phyloP scores from a whole-genome alignment of 2,329 filamentous ascomycete genomes.

The Alternaria sp. region DNA sequence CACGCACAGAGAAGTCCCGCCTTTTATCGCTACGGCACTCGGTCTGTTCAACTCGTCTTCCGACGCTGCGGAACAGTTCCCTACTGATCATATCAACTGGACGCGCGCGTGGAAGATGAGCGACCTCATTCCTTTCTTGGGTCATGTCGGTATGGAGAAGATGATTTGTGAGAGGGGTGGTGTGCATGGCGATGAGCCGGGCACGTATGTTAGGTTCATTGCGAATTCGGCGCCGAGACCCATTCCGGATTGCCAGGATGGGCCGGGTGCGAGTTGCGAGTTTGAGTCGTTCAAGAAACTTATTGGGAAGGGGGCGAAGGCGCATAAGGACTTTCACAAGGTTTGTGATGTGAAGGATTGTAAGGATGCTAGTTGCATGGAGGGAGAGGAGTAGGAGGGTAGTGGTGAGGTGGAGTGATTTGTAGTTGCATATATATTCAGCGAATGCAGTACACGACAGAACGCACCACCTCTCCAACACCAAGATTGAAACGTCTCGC shows the following conservation, averaged over 20 bases:
- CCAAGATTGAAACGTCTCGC: too few species aligned
- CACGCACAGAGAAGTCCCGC: conserved; percentile 71
- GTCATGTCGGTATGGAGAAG: conserved; percentile 70
- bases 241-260: conserved; percentile 56
- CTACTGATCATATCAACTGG: conserved; percentile 64
- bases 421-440: neutral
- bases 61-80: conserved; percentile 67
- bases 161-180: conserved; percentile 63
- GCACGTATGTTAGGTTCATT: conserved; percentile 60
- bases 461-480: too few species aligned
- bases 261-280: conserved; percentile 58
- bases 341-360: conserved; percentile 36
- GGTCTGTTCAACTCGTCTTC: conserved; percentile 73
- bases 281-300: conserved; percentile 53
- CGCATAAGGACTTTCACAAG: conserved; percentile 36
- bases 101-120: conserved; percentile 69
- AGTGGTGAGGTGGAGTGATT: neutral
- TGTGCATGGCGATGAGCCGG: conserved; percentile 52
- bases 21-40: conserved; percentile 69
- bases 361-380: conserved; percentile 2
- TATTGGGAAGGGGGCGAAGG: conserved; percentile 50
- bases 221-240: conserved; percentile 59
- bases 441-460: neutral
- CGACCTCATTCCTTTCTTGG: conserved; percentile 68
- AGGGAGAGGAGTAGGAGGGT: neutral